Conservation (phyloP, 176 grass and related monocot genomes). For the Oryza punctata region DNA sequence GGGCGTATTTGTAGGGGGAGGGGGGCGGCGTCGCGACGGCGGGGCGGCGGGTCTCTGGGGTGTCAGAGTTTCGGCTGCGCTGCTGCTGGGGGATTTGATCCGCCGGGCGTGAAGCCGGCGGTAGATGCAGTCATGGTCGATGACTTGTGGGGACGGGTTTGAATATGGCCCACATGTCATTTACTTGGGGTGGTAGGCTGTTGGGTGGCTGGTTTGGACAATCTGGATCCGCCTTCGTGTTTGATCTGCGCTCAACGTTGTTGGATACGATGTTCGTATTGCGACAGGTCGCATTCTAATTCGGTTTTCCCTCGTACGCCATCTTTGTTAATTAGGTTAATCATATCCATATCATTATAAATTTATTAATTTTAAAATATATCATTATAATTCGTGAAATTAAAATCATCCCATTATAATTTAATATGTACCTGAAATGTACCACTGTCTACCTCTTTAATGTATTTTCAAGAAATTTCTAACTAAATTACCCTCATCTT, state of each 20-base stretch:
- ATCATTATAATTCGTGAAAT: too few relatives aligned
- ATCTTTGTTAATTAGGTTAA: too few relatives aligned
- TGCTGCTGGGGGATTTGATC: not conserved
- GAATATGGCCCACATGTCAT: not conserved
- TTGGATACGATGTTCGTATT: not conserved
- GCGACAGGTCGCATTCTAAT: too few relatives aligned
- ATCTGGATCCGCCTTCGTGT: not conserved
- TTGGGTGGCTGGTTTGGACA: not conserved
- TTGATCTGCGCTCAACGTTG: not conserved
- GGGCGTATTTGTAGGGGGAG: conserved; percentile 43
- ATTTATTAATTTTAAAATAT: too few relatives aligned
- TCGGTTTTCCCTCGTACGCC: too few relatives aligned
- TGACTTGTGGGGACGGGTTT: conserved; percentile 14
- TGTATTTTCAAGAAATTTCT: too few relatives aligned
- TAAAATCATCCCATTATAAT: too few relatives aligned
- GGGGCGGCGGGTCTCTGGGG: conserved; percentile 17
- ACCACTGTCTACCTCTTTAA: too few relatives aligned
- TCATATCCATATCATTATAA: too few relatives aligned
- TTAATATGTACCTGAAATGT: too few relatives aligned
- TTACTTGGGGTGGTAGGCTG: accelerated
- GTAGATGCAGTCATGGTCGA: accelerated
- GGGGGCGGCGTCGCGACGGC: conserved; percentile 36
- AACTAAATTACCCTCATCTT: too few relatives aligned
- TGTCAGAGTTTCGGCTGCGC: conserved; percentile 31
- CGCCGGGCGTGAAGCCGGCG: not conserved